Percentiles rank a stretch among this genome's conserved stretches.
Conservation (phyloP, 2,329 filamentous ascomycete species). For the Colletotrichum tabaci region DNA sequence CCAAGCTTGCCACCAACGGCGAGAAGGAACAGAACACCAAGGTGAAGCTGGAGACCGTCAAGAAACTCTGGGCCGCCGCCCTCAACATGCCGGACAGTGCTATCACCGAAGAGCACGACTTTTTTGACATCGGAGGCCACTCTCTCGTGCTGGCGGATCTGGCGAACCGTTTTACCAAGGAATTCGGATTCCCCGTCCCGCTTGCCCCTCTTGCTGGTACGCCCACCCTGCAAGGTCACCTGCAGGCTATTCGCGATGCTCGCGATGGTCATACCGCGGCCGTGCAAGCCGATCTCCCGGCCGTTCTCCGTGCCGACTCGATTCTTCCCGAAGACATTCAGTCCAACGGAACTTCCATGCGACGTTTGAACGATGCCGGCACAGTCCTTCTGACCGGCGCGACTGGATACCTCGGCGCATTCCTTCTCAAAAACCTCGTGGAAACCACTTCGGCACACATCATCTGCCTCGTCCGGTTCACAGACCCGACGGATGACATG, state of each 20-base stretch:
- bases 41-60: slow-evolving; percentile 77
- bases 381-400: slow-evolving; percentile 82
- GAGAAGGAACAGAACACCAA: slow-evolving; percentile 70
- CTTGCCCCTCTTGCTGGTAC: slow-evolving; percentile 79
- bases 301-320: slow-evolving; percentile 77
- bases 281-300: slow-evolving; percentile 81
- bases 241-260: slow-evolving; percentile 79
- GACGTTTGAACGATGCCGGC: slow-evolving; percentile 74
- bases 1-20: slow-evolving; percentile 59
- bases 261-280: slow-evolving; percentile 81
- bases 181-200: slow-evolving; percentile 81
- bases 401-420: slow-evolving; percentile 83
- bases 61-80: slow-evolving; percentile 79
- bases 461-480: slow-evolving; percentile 81
- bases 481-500: slow-evolving; percentile 75
- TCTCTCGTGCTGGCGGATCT: slow-evolving; percentile 84
- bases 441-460: slow-evolving; percentile 79
- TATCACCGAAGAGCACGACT: slow-evolving; percentile 80
- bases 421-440: slow-evolving; percentile 78
- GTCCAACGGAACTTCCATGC: slow-evolving; percentile 66
- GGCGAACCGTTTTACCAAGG: slow-evolving; percentile 77
- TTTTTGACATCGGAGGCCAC: slow-evolving; percentile 87
- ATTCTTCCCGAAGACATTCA: slow-evolving; percentile 79
- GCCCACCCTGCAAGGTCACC: slow-evolving; percentile 80
- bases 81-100: slow-evolving; percentile 74